Percentiles rank a stretch among this genome's conserved stretches.
phyloP scores from a whole-genome alignment of 495 filamentous ascomycete species.

The Friedmanniomyces endolithicus region DNA sequence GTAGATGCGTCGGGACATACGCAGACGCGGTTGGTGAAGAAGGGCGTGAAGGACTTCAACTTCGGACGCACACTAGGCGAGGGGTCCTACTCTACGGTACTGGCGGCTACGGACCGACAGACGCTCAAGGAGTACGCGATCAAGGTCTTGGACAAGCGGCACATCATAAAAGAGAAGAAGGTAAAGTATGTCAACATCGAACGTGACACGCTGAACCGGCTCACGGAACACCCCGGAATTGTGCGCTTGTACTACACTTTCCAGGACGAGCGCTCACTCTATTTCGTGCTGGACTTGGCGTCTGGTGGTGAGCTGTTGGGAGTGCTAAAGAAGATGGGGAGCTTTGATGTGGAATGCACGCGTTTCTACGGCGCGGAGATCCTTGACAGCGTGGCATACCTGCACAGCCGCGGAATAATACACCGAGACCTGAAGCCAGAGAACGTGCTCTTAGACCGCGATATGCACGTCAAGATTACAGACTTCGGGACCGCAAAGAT shows the following conservation, averaged over 20 bases:
- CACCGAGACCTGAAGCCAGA: constrained; percentile 97
- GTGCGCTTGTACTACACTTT: constrained; percentile 98
- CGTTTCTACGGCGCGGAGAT: constrained; percentile 94
- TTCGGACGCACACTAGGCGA: constrained; percentile 90
- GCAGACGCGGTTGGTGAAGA: constrained; percentile 75
- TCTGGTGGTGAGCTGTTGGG: constrained; percentile 86
- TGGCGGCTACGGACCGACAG: constrained; percentile 87
- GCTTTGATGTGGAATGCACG: constrained; percentile 93
- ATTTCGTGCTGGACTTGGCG: constrained; percentile 92
- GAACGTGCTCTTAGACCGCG: constrained; percentile 86
- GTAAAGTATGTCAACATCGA: constrained; percentile 99
- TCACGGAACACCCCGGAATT: constrained; percentile 94
- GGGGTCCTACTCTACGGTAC: constrained; percentile 95
- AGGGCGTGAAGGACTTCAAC: constrained; percentile 91
- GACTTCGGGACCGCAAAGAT: constrained; percentile 98
- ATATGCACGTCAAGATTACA: constrained; percentile 97
- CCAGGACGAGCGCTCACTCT: constrained; percentile 89
- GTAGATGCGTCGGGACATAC: constrained; percentile 71
- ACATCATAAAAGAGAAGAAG: constrained; percentile 99
- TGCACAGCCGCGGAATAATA: constrained; percentile 93
- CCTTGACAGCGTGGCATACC: constrained; percentile 90
- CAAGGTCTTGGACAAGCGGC: constrained; percentile 95
- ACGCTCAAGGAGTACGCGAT: constrained; percentile 95
- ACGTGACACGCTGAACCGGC: constrained; percentile 90
- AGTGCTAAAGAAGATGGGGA: constrained; percentile 81